Base-by-base conservation (phyloP, 345 rosid species). In the Nephelium lappaceum region DNA sequence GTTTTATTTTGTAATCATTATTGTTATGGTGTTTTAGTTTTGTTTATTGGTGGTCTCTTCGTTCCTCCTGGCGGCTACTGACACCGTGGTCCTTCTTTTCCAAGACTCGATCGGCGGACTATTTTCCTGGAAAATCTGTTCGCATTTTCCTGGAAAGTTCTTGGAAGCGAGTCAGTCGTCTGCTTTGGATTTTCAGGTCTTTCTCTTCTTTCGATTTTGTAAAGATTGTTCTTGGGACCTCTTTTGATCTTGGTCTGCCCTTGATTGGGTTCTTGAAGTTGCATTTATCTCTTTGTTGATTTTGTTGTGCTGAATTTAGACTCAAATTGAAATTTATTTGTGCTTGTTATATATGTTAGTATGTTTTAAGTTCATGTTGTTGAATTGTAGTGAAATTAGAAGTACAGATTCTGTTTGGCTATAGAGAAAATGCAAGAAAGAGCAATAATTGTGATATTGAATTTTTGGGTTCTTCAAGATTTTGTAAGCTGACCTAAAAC, bases 171-270 rank as follows among this genome's bases (percentile, higher is more conserved):
- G 15, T 41, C 5, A 49, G 15, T 51, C 5, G 65, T 58, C 36
- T 72, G 21, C 62, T 39, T 4, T 39, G 43, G 45, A 9, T 27
- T 77, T 65, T 38, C 75, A 62, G 78, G 83, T 80, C 31, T 39
- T 11, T 36, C 43, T 43, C 73, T 45, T 49, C 66, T 7, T 63
- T 55, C 21, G 45, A 5, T 38, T 75, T 47, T 49, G 38, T 24
- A 21, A 6, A 63, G 71, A 69, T 42, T 51, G 57, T 39, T 49
- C 27, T 58, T 62, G 21, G 25, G 36, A 14, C 12, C 71, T 39
- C 23, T 8, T 67, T 73, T 83, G 69, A 66, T 69, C 62, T 51
- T 53, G 64, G 60, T 71, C 65, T 14, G 41, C 19, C 5, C 43
- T 18, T 43, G 42, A 42, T 74, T 69, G 41, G 14, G 19, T 60